These are phyloP conservation scores for Phialophora chinensis DNA, from an alignment of 2,329 filamentous ascomycete species.

Conservation along the genomic window DNA sequence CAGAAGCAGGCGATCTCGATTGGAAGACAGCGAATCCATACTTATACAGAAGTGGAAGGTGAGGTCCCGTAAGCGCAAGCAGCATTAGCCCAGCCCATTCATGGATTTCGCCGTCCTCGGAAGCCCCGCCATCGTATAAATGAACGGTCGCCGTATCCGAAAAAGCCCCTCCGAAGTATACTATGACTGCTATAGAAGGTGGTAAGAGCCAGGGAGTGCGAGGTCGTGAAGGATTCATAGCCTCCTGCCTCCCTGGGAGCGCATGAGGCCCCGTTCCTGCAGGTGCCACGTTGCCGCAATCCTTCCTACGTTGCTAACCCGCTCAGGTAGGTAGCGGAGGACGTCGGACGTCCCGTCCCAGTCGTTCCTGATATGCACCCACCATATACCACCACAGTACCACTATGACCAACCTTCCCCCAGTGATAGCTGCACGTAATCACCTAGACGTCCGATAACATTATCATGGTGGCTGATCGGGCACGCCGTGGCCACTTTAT, in stretches of 20 bases:
- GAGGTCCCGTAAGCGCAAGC: background rate
- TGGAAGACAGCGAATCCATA: slow-evolving; percentile 8
- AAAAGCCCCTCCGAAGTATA: background rate
- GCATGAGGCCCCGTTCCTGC: slow-evolving; percentile 3
- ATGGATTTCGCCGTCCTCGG: background rate
- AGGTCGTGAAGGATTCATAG: background rate
- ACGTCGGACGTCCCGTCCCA: background rate
- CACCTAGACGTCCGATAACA: background rate
- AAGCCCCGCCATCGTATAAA: slow-evolving; percentile 4
- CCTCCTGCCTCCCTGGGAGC: slow-evolving; percentile 4
- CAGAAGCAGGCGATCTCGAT: background rate
- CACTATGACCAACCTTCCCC: background rate
- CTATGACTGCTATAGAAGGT: slow-evolving; percentile 18
- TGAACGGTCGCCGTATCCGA: background rate
- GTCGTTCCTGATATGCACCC: background rate
- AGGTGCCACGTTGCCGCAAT: slow-evolving; percentile 10
- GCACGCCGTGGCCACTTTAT: background rate
- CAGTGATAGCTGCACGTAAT: background rate
- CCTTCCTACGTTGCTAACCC: background rate
- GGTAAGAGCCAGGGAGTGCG: background rate
- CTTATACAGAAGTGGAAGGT: slow-evolving; percentile 20
- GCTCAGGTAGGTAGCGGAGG: background rate
- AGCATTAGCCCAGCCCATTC: background rate
- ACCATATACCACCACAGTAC: background rate
- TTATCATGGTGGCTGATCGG: background rate